phyloP scores from a whole-genome alignment of 306 rosid species.

The Pachyrhizus erosus region DNA sequence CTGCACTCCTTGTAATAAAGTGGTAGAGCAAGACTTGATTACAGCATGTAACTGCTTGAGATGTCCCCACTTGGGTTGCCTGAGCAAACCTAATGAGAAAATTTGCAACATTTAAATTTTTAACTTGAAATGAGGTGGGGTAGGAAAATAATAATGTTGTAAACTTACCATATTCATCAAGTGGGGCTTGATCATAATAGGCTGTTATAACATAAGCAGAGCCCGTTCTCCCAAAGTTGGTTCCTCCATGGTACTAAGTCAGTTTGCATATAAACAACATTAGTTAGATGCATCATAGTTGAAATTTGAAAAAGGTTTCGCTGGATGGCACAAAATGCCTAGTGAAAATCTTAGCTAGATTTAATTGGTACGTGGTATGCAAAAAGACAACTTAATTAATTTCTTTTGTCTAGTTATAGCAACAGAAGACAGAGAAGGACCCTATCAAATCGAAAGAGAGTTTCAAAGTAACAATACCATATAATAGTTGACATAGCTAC shows the following conservation, averaged over 20 bases:
- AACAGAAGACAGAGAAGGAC: background rate
- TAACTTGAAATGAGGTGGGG: background rate
- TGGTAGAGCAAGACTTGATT: constrained; percentile 64
- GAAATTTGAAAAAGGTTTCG: background rate
- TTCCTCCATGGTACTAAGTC: constrained; percentile 81
- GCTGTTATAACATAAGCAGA: constrained; percentile 60
- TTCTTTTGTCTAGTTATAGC: background rate
- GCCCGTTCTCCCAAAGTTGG: constrained; percentile 73
- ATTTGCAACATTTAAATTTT: constrained; percentile 1
- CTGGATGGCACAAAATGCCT: background rate
- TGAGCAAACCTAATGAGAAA: constrained; percentile 58
- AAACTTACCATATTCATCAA: constrained; percentile 75
- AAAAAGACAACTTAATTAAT: background rate
- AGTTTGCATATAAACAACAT: constrained; percentile 35
- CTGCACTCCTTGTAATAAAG: constrained; percentile 60
- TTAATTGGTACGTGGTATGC: background rate
- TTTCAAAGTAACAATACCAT: constrained; percentile 60
- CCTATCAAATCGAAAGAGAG: background rate
- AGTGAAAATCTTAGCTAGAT: background rate
- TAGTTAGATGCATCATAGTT: background rate
- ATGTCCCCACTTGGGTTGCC: constrained; percentile 85
- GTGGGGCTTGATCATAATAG: constrained; percentile 80
- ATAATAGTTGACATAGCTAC: constrained; percentile 85
- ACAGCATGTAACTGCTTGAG: constrained; percentile 66
- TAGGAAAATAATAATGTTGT: background rate